Conservation (phyloP, 176 grass and related monocot species). For the Bonia amplexicaulis region DNA sequence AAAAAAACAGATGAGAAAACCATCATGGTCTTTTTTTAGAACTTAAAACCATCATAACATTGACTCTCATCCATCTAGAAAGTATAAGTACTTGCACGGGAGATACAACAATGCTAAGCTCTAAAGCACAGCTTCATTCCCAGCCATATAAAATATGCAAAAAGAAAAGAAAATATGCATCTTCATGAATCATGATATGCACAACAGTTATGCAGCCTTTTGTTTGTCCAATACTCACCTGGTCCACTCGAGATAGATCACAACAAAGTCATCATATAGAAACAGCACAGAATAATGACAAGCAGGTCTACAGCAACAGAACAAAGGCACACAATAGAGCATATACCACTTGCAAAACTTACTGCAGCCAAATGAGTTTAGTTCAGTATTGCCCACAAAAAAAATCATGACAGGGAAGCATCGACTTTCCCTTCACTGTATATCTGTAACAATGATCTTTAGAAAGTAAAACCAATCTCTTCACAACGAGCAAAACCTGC, state of each 20-base stretch:
- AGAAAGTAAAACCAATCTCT: background rate
- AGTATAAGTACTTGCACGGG: background rate
- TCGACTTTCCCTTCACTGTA: background rate
- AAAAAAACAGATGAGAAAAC: constrained; percentile 31
- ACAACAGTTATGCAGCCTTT: background rate
- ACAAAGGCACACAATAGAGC: background rate
- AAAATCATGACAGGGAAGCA: background rate
- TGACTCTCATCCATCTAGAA: background rate
- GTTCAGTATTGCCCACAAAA: background rate
- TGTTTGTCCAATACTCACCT: background rate
- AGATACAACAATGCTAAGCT: background rate
- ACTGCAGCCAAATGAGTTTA: background rate
- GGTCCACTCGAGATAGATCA: background rate
- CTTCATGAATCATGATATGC: background rate
- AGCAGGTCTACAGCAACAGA: background rate
- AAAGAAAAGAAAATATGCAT: constrained; percentile 9
- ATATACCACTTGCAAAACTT: background rate
- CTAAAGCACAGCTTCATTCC: background rate
- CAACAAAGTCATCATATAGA: background rate
- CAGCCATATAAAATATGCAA: background rate
- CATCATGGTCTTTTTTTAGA: constrained; percentile 10
- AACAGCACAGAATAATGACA: background rate
- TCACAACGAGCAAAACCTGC: background rate
- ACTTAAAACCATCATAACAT: constrained; percentile 10
- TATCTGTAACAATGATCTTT: background rate